Percentiles rank a stretch among this genome's conserved stretches.
These are phyloP conservation scores for Leptodermis oblonga DNA, from an alignment of 257 asterid genomes.

Conservation along the genomic window DNA sequence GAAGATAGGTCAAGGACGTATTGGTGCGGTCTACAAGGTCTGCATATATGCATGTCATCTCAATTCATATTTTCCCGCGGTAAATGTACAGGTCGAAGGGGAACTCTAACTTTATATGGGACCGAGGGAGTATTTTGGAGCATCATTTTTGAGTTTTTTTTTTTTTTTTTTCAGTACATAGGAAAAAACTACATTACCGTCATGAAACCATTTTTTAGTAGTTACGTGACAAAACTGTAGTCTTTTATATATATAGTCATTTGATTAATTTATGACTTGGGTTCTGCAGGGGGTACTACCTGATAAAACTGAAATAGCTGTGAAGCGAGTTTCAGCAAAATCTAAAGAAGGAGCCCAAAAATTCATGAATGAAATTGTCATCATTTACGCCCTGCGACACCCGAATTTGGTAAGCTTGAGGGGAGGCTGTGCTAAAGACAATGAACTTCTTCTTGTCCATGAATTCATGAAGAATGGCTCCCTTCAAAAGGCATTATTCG, in stretches of 20 bases:
- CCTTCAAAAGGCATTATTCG: constrained; percentile 19
- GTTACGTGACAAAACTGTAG: too few relatives aligned
- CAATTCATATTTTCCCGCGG: too few relatives aligned
- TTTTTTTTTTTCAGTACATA: too few relatives aligned
- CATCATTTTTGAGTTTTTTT: too few relatives aligned
- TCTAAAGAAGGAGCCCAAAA: constrained; percentile 8
- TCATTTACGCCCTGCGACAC: constrained; percentile 6
- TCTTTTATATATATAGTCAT: too few relatives aligned
- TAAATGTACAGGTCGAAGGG: too few relatives aligned
- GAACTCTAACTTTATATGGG: too few relatives aligned
- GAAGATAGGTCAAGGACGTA: constrained; percentile 19
- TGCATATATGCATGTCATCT: neutral
- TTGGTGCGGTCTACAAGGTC: constrained; percentile 23
- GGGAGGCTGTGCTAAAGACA: constrained; percentile 22
- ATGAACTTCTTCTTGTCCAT: constrained; percentile 10
- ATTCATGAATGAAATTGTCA: constrained; percentile 9
- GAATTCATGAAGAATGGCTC: constrained; percentile 21
- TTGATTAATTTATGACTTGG: too few relatives aligned
- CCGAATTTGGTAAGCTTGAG: constrained; percentile 8
- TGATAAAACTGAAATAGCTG: neutral
- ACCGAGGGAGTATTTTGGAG: too few relatives aligned
- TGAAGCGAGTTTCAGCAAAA: constrained; percentile 5
- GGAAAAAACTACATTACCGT: too few relatives aligned
- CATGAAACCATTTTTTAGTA: too few relatives aligned
- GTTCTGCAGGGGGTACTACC: constrained; percentile 4